Conservation (phyloP, 768 basidiomycete genomes). For the Boletus coccyginus region DNA sequence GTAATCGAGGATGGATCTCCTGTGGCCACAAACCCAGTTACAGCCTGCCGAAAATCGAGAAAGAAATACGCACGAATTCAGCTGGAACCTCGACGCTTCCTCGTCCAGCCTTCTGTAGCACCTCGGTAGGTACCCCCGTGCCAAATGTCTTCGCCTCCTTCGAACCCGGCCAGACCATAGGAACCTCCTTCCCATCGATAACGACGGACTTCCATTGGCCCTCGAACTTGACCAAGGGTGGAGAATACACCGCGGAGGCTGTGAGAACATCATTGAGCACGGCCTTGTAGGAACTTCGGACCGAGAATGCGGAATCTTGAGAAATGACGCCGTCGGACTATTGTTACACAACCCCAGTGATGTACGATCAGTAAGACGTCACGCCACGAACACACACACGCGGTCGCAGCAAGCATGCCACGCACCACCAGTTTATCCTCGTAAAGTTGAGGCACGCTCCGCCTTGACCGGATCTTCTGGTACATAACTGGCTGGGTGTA, state of each 20-base stretch:
- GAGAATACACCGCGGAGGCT: slow-evolving; percentile 44
- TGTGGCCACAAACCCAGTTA: slow-evolving; percentile 25
- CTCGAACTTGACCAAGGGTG: slow-evolving; percentile 54
- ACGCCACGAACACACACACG: background rate
- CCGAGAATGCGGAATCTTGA: slow-evolving; percentile 41
- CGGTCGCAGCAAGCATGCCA: slow-evolving; percentile 4
- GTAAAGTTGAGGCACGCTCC: slow-evolving; percentile 77
- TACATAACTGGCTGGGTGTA: slow-evolving; percentile 94
- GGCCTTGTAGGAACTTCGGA: slow-evolving; percentile 58
- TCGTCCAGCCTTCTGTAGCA: slow-evolving; percentile 57
- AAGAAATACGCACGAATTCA: slow-evolving; percentile 55
- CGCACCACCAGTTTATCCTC: slow-evolving; percentile 74
- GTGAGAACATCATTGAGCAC: slow-evolving; percentile 63
- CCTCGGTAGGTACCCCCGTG: slow-evolving; percentile 60
- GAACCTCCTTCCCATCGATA: slow-evolving; percentile 13
- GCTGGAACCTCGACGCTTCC: slow-evolving; percentile 62
- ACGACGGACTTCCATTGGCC: slow-evolving; percentile 57
- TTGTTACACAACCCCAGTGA: background rate
- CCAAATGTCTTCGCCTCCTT: slow-evolving; percentile 53
- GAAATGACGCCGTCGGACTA: slow-evolving; percentile 42
- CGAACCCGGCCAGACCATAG: slow-evolving; percentile 57
- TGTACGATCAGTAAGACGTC: background rate
- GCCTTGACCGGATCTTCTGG: slow-evolving; percentile 73
- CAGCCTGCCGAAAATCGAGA: background rate
- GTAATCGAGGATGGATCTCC: slow-evolving; percentile 78